These are phyloP conservation scores for Coemansia sp. DNA, from an alignment of 192 early-diverging fungal species.

Conservation along the genomic window DNA sequence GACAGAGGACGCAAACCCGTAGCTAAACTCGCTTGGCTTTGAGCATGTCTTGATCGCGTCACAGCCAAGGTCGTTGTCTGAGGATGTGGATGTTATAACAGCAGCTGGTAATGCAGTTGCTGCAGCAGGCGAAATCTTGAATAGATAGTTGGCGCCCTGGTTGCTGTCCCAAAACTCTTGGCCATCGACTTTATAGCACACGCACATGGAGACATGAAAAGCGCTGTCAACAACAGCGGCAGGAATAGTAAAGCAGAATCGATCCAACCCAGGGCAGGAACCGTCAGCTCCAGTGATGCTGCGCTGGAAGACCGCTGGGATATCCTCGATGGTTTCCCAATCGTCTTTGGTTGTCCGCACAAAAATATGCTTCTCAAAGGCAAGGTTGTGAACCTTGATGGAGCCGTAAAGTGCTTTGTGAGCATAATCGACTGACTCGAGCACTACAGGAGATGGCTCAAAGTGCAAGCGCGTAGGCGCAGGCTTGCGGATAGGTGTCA, in stretches of 20 bases:
- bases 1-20: constrained; percentile 11
- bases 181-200: constrained; percentile 68
- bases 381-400: constrained; percentile 83
- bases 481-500: constrained; percentile 34
- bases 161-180: constrained; percentile 95
- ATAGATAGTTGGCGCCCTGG: constrained; percentile 77
- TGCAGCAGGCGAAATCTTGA: constrained; percentile 31
- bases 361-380: constrained; percentile 75
- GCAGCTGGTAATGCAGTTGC: neutral
- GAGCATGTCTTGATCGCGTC: constrained; percentile 10
- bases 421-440: constrained; percentile 56
- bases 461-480: constrained; percentile 38
- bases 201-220: constrained; percentile 59
- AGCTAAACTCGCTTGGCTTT: constrained; percentile 1
- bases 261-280: constrained; percentile 57
- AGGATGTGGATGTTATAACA: neutral
- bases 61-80: neutral
- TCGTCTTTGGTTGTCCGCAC: constrained; percentile 76
- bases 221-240: neutral
- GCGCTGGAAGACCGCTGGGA: constrained; percentile 65
- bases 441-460: constrained; percentile 53
- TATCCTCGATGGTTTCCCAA: constrained; percentile 75
- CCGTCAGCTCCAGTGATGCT: constrained; percentile 47
- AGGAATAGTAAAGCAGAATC: constrained; percentile 69
- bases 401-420: constrained; percentile 59